Percentiles rank a stretch among this genome's conserved stretches.
Evolutionary conservation across 192 early-diverging fungal species (phyloP).

Genomic region (Lunasporangiospora selenospora): DNA sequence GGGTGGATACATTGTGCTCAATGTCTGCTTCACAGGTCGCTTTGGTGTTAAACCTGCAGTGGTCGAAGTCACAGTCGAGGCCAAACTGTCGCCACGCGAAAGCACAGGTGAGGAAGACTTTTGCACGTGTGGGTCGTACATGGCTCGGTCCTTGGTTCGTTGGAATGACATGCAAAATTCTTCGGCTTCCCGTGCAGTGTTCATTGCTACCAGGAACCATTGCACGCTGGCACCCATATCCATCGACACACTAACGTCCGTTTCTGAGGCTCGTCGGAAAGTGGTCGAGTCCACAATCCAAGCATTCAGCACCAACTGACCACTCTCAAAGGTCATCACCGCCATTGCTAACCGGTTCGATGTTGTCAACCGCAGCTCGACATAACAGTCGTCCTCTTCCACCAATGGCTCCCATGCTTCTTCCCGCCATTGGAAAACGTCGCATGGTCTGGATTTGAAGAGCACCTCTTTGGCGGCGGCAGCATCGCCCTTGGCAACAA

Average conservation of each 20-base stretch:
- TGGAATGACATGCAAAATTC: conserved; percentile 45
- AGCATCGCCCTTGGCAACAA: conserved; percentile 20
- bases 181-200: conserved; percentile 42
- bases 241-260: conserved; percentile 55
- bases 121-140: conserved; percentile 39
- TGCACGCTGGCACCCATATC: conserved; percentile 55
- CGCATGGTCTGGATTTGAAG: conserved; percentile 52
- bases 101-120: conserved; percentile 24
- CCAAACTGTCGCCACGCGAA: conserved; percentile 37
- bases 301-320: conserved; percentile 57
- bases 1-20: conserved; percentile 45
- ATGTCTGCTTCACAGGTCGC: conserved; percentile 36
- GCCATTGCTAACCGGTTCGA: conserved; percentile 51
- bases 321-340: conserved; percentile 42
- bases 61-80: conserved; percentile 26
- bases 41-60: too few relatives aligned
- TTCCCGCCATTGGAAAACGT: conserved; percentile 61
- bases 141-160: conserved; percentile 41
- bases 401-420: conserved; percentile 56
- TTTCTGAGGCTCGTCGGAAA: conserved; percentile 51
- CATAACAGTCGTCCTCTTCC: conserved; percentile 51
- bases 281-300: conserved; percentile 57
- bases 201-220: conserved; percentile 54
- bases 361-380: conserved; percentile 53
- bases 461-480: conserved; percentile 46